A percentile compares a stretch with the other conserved stretches of the same genome.
Conservation (phyloP, 129 eudicot genomes). For the Deinandra increscens region DNA sequence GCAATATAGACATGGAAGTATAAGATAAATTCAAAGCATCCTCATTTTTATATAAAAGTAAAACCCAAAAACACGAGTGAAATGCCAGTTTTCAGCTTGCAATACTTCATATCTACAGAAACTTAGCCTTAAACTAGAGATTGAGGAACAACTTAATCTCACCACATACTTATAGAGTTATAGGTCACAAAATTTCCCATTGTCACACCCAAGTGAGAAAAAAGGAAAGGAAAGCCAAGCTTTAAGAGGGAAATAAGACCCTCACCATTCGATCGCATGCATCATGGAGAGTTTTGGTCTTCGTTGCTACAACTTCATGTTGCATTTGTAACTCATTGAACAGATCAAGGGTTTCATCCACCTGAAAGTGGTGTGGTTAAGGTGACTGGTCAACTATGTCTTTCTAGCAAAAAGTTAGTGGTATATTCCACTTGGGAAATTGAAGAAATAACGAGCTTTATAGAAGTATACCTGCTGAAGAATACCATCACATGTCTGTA, state of each 20-base stretch:
- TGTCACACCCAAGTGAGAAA: background rate
- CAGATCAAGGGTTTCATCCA: constrained; percentile 94
- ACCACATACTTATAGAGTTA: background rate
- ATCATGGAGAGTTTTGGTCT: constrained; percentile 97
- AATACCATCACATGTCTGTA: constrained; percentile 88
- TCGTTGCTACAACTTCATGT: constrained; percentile 94
- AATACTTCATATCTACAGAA: constrained; percentile 1
- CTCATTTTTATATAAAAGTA: background rate
- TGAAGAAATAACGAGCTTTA: background rate
- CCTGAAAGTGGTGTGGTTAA: constrained; percentile 47
- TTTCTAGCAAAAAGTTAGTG: background rate
- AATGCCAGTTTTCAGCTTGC: background rate
- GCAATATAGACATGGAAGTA: constrained; percentile 31
- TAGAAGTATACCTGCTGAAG: constrained; percentile 60
- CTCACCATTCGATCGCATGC: constrained; percentile 93
- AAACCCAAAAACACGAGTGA: background rate
- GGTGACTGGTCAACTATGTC: constrained; percentile 19
- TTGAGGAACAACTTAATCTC: background rate
- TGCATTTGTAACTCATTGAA: constrained; percentile 90
- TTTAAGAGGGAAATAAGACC: constrained; percentile 17
- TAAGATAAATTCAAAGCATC: constrained; percentile 2
- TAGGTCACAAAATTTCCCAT: constrained; percentile 5
- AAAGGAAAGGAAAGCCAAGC: constrained; percentile 19
- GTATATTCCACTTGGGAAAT: constrained; percentile 10
- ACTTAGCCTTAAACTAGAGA: background rate